Evolutionary conservation across 1,284 basidiomycete genomes (phyloP).

Genomic region (Gomphus sp.): DNA sequence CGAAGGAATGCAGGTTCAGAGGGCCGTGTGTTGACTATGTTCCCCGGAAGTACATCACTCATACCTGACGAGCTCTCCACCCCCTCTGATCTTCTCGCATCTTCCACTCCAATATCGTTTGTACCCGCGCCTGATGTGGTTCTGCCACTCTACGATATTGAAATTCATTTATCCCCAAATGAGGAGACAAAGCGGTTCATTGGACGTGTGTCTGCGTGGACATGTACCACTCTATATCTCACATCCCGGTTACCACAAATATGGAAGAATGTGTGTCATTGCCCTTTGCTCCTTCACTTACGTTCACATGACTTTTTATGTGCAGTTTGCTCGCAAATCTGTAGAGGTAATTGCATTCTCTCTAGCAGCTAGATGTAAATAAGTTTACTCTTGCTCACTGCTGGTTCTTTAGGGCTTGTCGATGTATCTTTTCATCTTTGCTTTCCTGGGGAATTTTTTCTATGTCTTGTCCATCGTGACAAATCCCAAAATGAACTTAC

Average conservation of each 20-base stretch:
- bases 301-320: not conserved
- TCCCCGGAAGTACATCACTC: not conserved
- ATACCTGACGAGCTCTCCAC: not conserved
- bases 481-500: slow-evolving; percentile 45
- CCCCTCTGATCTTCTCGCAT: not conserved
- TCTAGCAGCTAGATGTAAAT: not conserved
- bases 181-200: slow-evolving; percentile 44
- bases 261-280: slow-evolving; percentile 86
- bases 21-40: not conserved
- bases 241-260: slow-evolving; percentile 91
- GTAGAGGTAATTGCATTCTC: slow-evolving; percentile 51
- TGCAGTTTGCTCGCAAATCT: slow-evolving; percentile 80
- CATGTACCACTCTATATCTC: slow-evolving; percentile 84
- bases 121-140: not conserved
- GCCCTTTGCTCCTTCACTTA: not conserved
- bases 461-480: slow-evolving; percentile 81
- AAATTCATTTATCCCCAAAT: not conserved
- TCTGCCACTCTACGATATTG: not conserved
- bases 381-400: not conserved
- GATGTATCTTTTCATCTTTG: slow-evolving; percentile 86
- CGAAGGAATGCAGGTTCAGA: slow-evolving; percentile 9
- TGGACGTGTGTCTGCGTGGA: slow-evolving; percentile 86
- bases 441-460: slow-evolving; percentile 85
- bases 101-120: not conserved
- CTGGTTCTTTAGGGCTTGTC: slow-evolving; percentile 59